phyloP scores from a whole-genome alignment of 164 flowering plant species.

The Protea cynaroides region DNA sequence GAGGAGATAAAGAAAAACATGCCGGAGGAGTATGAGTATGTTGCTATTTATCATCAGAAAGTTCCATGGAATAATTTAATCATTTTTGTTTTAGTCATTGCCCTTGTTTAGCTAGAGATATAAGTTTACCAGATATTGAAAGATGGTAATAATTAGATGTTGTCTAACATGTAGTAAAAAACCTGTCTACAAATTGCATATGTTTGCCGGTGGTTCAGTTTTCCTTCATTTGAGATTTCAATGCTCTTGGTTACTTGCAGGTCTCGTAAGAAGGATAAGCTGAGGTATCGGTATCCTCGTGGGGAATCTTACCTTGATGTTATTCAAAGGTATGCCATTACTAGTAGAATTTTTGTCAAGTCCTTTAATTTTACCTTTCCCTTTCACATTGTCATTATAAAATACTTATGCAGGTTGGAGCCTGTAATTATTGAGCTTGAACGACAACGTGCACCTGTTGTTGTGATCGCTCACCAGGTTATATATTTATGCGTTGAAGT shows the following conservation, averaged over 20 bases:
- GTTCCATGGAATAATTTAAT: not conserved
- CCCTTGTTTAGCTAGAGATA: not conserved
- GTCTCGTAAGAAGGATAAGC: slow-evolving; percentile 89
- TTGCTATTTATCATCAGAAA: slow-evolving; percentile 1
- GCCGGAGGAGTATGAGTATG: slow-evolving; percentile 98
- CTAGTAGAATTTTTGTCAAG: not conserved
- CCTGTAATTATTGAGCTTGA: slow-evolving; percentile 99
- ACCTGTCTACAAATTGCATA: too few species aligned
- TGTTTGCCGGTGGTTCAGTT: not conserved
- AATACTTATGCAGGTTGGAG: slow-evolving; percentile 60
- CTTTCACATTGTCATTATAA: not conserved
- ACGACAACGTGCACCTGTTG: slow-evolving; percentile 95
- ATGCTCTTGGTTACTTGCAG: slow-evolving; percentile 32
- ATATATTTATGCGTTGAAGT: slow-evolving; percentile 1
- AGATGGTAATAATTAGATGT: too few species aligned
- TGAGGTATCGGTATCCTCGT: slow-evolving; percentile 96
- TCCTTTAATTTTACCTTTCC: not conserved
- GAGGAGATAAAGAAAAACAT: slow-evolving; percentile 96
- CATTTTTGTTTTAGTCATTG: too few species aligned
- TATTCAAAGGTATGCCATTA: slow-evolving; percentile 68
- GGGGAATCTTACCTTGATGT: slow-evolving; percentile 99
- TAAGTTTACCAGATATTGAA: not conserved
- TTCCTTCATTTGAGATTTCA: not conserved
- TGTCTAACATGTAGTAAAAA: too few species aligned
- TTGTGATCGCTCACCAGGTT: slow-evolving; percentile 95